Percentiles rank a stretch among this genome's conserved stretches.
Conservation (phyloP, 2,329 filamentous ascomycete genomes). For the Cordyceps cateniannulata region DNA sequence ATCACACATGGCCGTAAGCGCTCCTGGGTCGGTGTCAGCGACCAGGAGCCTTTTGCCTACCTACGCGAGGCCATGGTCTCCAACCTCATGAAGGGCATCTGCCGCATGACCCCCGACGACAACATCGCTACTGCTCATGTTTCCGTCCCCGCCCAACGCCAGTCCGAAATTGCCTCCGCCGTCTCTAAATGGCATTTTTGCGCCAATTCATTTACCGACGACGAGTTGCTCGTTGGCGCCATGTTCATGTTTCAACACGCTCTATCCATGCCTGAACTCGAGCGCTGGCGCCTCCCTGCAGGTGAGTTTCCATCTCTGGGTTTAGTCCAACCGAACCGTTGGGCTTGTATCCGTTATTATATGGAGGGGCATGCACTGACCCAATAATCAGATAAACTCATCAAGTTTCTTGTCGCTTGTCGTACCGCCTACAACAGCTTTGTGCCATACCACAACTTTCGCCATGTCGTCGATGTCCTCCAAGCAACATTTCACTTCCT, state of each 20-base stretch:
- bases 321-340: background rate
- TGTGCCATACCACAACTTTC: constrained; percentile 96
- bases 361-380: constrained; percentile 29
- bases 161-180: constrained; percentile 57
- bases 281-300: constrained; percentile 70
- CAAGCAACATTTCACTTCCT: constrained; percentile 91
- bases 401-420: constrained; percentile 79
- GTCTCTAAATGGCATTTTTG: constrained; percentile 82
- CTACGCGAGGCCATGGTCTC: constrained; percentile 91
- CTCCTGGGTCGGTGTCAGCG: constrained; percentile 85
- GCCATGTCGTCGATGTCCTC: constrained; percentile 91
- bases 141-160: constrained; percentile 59
- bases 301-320: constrained; percentile 43
- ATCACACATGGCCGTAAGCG: constrained; percentile 71
- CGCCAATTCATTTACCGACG: constrained; percentile 82
- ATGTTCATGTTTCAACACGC: constrained; percentile 86
- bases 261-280: constrained; percentile 71
- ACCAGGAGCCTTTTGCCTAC: constrained; percentile 82
- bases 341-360: background rate
- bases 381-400: constrained; percentile 61
- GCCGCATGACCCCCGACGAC: constrained; percentile 59
- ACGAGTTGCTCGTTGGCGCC: constrained; percentile 83
- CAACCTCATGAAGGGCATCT: constrained; percentile 82
- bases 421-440: constrained; percentile 94
- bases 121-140: constrained; percentile 59